phyloP scores from a whole-genome alignment of 1,284 basidiomycete species.

The Ustilago cynodontis region DNA sequence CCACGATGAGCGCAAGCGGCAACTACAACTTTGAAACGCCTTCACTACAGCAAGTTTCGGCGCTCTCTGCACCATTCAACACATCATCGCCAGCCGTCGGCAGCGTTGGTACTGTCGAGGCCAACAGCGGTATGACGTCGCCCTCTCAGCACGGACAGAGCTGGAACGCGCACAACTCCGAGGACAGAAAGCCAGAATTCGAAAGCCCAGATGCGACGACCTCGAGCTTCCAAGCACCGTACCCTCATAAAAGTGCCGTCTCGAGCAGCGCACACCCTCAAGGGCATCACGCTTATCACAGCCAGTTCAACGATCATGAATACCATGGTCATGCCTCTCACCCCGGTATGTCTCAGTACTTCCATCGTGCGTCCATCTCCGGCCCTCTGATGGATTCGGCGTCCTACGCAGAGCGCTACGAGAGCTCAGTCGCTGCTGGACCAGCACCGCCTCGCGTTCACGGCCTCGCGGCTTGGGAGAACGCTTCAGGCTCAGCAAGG shows the following conservation, averaged over 20 bases:
- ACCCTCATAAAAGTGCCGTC: conserved; percentile 15
- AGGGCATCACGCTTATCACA: conserved; percentile 13
- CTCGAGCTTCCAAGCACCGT: conserved; percentile 24
- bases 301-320: conserved; percentile 26
- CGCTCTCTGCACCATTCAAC: conserved; percentile 20
- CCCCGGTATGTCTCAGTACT: conserved; percentile 30
- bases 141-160: conserved; percentile 28
- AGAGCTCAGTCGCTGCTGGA: conserved; percentile 17
- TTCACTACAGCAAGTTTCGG: conserved; percentile 32
- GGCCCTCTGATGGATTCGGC: conserved; percentile 50
- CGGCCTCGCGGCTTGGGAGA: conserved; percentile 58
- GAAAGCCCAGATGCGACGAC: conserved; percentile 16
- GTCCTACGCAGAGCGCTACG: conserved; percentile 26
- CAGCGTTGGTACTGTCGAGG: conserved; percentile 26
- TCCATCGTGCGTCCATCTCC: conserved; percentile 58
- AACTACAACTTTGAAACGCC: conserved; percentile 40
- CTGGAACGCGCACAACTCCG: conserved; percentile 26
- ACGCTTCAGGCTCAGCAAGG: conserved; percentile 55
- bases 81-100: conserved; percentile 34
- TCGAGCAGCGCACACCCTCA: conserved; percentile 10
- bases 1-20: conserved; percentile 37
- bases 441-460: conserved; percentile 54
- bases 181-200: conserved; percentile 14
- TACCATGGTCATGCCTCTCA: conserved; percentile 22
- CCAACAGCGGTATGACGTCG: conserved; percentile 22